Conservation (phyloP, 176 grass and related monocot species). For the Oryza glumipatula region DNA sequence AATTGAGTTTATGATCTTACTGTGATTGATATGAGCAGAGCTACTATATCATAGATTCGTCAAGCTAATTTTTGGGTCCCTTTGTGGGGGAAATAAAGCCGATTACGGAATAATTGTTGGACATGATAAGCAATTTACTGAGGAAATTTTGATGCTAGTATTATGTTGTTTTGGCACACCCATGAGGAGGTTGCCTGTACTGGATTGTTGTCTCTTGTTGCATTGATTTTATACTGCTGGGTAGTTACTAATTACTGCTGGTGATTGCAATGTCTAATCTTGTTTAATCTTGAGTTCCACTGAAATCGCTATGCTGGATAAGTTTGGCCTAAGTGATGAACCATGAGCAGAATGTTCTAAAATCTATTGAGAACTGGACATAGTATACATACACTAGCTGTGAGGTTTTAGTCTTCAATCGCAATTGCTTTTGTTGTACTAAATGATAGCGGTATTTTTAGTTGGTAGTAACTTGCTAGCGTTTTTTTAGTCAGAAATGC, state of each 20-base stretch:
- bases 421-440: background rate
- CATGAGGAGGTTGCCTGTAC: background rate
- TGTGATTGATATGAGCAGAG: background rate
- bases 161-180: background rate
- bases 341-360: background rate
- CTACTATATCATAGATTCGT: background rate
- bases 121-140: background rate
- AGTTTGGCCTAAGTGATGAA: background rate
- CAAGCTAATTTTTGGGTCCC: slow-evolving; percentile 30
- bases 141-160: slow-evolving; percentile 22
- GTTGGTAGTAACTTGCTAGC: background rate
- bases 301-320: background rate
- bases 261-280: slow-evolving; percentile 1
- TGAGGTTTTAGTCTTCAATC: slow-evolving; percentile 9
- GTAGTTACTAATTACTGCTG: background rate
- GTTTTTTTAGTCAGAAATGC: background rate
- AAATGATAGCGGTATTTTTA: background rate
- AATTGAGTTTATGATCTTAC: slow-evolving; percentile 24
- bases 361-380: background rate
- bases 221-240: background rate
- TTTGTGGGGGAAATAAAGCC: slow-evolving; percentile 41
- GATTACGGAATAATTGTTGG: slow-evolving; percentile 25
- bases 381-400: background rate
- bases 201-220: background rate
- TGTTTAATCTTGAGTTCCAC: background rate